A percentile compares a stretch with the other conserved stretches of the same genome.
Conservation (phyloP, 306 rosid species). For the Herpetospermum pedunculosum region DNA sequence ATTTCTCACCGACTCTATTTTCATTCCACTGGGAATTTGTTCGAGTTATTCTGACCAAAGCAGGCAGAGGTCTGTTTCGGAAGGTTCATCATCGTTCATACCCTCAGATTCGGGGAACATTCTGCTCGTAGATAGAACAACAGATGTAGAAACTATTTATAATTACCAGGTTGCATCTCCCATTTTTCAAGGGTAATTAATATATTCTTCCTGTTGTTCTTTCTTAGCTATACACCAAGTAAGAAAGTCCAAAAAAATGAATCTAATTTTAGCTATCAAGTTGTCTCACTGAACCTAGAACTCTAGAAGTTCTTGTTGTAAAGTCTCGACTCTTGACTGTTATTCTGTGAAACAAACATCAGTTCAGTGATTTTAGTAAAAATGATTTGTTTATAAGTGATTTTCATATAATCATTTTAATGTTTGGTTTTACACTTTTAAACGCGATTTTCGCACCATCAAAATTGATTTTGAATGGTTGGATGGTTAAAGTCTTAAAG, state of each 20-base stretch:
- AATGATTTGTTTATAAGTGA: no score
- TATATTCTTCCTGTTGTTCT: not conserved
- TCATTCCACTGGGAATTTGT: constrained; percentile 18
- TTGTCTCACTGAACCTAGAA: not conserved
- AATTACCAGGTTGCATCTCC: constrained; percentile 11
- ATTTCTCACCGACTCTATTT: constrained; percentile 13
- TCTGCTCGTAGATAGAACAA: constrained; percentile 14
- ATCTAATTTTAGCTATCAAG: not conserved
- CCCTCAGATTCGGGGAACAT: constrained; percentile 10
- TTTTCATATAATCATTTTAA: no score
- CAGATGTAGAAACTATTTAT: constrained; percentile 14
- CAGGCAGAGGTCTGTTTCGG: constrained; percentile 13
- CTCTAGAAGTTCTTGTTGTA: not conserved
- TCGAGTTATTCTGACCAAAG: constrained; percentile 13
- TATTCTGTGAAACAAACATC: not conserved
- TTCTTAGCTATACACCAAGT: not conserved
- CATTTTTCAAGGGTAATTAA: constrained; percentile 31
- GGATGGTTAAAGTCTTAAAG: no score
- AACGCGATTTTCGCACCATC: no score
- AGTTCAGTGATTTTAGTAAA: no score
- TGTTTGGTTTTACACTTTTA: no score
- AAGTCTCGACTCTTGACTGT: not conserved
- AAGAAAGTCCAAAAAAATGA: not conserved
- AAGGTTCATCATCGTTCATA: constrained; percentile 18
- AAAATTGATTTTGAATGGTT: no score